Evolutionary conservation across 2,329 filamentous ascomycete genomes (phyloP), one percentile per base, ranked within the genome.

Genomic region (Botrytis pseudocinerea): DNA sequence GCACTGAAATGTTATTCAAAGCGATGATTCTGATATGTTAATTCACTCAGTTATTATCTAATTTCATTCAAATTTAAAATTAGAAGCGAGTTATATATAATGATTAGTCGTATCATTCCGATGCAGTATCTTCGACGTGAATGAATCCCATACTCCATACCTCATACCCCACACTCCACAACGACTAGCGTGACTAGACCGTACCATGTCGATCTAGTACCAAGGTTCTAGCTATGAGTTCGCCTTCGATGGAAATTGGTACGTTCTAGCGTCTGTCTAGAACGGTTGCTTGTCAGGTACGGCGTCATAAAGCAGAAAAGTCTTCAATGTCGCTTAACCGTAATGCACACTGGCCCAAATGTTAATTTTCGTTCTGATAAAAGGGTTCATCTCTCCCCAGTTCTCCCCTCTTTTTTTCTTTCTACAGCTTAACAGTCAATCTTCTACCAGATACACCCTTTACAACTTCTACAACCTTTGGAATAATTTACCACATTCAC

Each of bases 1-100:
- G 12, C 3, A 35, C 4, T 38, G 12, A 14, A n/a, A 18, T n/a
- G 0, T 18, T 40, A 4, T 9, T n/a, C 25, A 16, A 3, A 4
- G 18, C 7, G 1, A 35, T 42, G 22, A 62, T 42, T 18, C 7
- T 9, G 60, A 8, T 62, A n/a, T n/a, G 14, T 18, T 12, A n/a
- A 42, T n/a, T 25, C 12, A 20, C 14, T 42, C 22, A 61, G 16
- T 16, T 14, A 10, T 42, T 9, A 32, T 28, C 28, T 25, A 54
- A 18, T 28, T 28, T 16, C 51, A 28, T 18, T 2, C 51, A 57
- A n/a, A 57, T 12, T 5, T 9, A n/a, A 8, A 40, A 7, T 25
- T 42, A 9, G 22, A 14, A 62, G 4, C 35, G 22, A n/a, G 14
- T n/a, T n/a, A 12, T n/a, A 18, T n/a, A 16, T n/a, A 54, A 54